phyloP scores from a whole-genome alignment of 1,284 basidiomycete species.

The Leucoagaricus sp. region DNA sequence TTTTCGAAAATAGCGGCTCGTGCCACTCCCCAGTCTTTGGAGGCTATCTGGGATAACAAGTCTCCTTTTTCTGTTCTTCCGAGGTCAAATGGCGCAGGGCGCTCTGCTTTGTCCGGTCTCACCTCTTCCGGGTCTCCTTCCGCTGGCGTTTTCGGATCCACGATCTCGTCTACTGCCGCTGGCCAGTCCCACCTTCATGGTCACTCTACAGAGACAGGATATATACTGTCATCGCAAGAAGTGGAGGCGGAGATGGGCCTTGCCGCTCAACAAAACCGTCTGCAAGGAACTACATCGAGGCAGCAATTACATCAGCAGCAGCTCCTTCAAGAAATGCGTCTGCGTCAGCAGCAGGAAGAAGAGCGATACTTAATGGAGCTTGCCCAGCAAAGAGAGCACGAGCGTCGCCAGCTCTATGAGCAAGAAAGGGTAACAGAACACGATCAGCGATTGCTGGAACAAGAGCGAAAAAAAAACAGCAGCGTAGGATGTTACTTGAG shows the following conservation, averaged over 20 bases:
- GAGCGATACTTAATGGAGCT: slow-evolving; percentile 33
- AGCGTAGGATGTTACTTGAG: slow-evolving; percentile 31
- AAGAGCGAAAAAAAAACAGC: slow-evolving; percentile 34
- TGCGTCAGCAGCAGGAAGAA: slow-evolving; percentile 30
- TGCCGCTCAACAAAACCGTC: slow-evolving; percentile 46
- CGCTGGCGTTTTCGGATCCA: slow-evolving; percentile 36
- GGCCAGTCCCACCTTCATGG: slow-evolving; percentile 29
- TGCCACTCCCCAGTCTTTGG: slow-evolving; percentile 52
- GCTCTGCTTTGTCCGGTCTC: slow-evolving; percentile 24
- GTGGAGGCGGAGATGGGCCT: slow-evolving; percentile 90
- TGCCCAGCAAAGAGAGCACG: slow-evolving; percentile 19
- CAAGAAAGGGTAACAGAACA: slow-evolving; percentile 24
- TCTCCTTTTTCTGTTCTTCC: slow-evolving; percentile 72
- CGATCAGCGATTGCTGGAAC: slow-evolving; percentile 20
- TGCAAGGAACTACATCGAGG: slow-evolving; percentile 27
- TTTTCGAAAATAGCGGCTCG: slow-evolving; percentile 22
- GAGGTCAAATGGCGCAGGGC: slow-evolving; percentile 49
- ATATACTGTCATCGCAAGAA: slow-evolving; percentile 82
- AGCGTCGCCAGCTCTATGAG: slow-evolving; percentile 32
- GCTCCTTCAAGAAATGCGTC: slow-evolving; percentile 30
- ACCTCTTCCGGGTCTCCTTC: slow-evolving; percentile 13
- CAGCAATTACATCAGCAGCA: slow-evolving; percentile 22
- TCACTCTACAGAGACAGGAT: slow-evolving; percentile 36
- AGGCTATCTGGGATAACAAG: slow-evolving; percentile 79
- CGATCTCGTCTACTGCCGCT: slow-evolving; percentile 29